A percentile compares a stretch with the other conserved stretches of the same genome.
Conservation (phyloP, 2,329 filamentous ascomycete species). For the Pseudogymnoascus verrucosus region DNA sequence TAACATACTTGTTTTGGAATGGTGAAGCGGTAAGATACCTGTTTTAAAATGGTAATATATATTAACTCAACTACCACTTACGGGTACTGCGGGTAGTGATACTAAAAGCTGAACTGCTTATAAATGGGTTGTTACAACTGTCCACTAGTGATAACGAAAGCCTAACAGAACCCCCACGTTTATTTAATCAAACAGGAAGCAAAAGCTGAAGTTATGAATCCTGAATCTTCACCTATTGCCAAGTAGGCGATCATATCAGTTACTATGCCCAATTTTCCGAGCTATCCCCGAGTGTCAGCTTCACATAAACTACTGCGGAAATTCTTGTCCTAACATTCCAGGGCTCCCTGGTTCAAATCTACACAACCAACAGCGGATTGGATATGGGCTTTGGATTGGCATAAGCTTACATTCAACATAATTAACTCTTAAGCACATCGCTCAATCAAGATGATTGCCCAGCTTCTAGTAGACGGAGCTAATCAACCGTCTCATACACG, state of each 20-base stretch:
- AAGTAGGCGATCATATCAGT: background rate
- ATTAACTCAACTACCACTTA: background rate
- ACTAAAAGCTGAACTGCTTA: background rate
- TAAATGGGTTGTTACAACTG: too few species aligned
- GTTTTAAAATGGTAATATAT: background rate
- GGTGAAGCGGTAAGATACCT: background rate
- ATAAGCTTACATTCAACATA: conserved; percentile 19
- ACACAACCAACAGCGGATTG: background rate
- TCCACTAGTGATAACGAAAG: background rate
- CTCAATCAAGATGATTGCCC: background rate
- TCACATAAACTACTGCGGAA: background rate
- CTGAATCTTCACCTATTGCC: background rate
- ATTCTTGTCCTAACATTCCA: background rate
- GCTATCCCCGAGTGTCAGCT: background rate
- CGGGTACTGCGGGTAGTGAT: background rate
- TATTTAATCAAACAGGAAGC: background rate
- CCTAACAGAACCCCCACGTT: background rate
- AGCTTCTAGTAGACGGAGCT: background rate
- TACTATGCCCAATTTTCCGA: background rate
- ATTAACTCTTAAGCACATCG: conserved; percentile 24
- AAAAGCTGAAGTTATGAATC: background rate
- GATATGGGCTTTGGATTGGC: conserved; percentile 24
- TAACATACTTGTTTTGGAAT: background rate
- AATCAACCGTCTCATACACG: conserved; percentile 9
- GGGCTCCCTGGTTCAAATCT: background rate